Base-by-base conservation (phyloP, 2,329 filamentous ascomycete species). In the Exophiala oligosperma region DNA sequence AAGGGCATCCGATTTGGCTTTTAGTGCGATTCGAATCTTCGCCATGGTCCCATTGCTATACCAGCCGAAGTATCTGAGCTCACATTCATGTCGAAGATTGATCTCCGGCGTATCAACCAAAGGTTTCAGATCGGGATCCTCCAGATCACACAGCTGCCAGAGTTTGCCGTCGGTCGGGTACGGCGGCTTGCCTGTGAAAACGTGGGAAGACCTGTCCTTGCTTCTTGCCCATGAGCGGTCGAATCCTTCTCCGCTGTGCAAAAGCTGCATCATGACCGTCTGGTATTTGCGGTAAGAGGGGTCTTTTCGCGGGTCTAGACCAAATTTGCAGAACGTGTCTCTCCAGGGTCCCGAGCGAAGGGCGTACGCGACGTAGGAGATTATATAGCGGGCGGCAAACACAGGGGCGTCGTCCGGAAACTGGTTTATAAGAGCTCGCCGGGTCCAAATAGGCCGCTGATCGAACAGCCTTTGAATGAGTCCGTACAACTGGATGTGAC, bases 111-210 rank as follows among this genome's bases (percentile, higher is more conserved):
- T 69, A 4, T 84, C 79, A 0, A 86, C 79, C 2, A 97, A 76
- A 9, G 78, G 73, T 0, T 78, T 76, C 1, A 97, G 78, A 1
- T 92, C 70, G 0, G 91, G 90, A 67, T 97, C 93, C 0, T 85
- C 88, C 54, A 97, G 88, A 72, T 99, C 94, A 75, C 92, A 96
- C 26, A 95, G 83, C 77, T 97, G 94, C 89, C 92, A 99, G 50
- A 94, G 87, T 68, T 94, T 94, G 40, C 92, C 92, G 68, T 96
- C 92, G 1, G 84, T 83, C 14, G 85, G 84, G 54, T 93, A 84
- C 1, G 81, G 74, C 0, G 71, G 82, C 59, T 85, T 79, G 48
- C 93, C 93, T 61, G 95, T 91, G 73, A 97, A 97, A 1, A 93
- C 78, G 72, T 97, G 92, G 0, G 71, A 65, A 68, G 50, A 71